Conservation (phyloP, 352 stramenopile species). For the Globisporangium rhizosaccharum region DNA sequence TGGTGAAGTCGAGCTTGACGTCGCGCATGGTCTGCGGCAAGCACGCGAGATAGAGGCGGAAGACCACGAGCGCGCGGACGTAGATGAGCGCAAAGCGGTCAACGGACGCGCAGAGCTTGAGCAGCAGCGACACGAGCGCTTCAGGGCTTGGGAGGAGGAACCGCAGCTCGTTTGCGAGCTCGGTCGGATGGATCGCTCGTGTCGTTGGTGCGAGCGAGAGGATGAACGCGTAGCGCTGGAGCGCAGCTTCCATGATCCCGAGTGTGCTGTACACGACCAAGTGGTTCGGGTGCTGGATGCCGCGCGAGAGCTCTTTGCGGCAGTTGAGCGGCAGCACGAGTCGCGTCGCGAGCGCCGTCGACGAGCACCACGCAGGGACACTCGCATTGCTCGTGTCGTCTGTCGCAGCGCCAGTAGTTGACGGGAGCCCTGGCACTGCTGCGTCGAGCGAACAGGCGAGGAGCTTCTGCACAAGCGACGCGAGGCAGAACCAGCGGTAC, state of each 20-base stretch:
- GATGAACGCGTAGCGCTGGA: conserved; percentile 52
- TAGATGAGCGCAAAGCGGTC: conserved; percentile 54
- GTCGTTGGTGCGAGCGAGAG: conserved; percentile 16
- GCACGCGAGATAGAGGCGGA: conserved; percentile 70
- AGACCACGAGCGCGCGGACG: conserved; percentile 65
- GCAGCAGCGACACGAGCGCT: conserved; percentile 67
- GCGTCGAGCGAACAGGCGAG: conserved; percentile 47
- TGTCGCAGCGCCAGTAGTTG: not conserved
- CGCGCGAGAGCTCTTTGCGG: conserved; percentile 75
- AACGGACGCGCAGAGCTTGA: conserved; percentile 55
- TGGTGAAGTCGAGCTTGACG: conserved; percentile 82
- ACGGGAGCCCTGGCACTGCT: conserved; percentile 19
- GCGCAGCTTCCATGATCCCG: conserved; percentile 51
- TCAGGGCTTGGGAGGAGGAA: conserved; percentile 73
- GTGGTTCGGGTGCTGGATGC: conserved; percentile 70
- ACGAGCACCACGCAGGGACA: conserved; percentile 35
- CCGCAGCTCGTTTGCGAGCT: conserved; percentile 64
- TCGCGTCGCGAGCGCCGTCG: conserved; percentile 42
- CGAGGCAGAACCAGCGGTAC: conserved; percentile 77
- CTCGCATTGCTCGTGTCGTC: not conserved
- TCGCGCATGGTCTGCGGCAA: conserved; percentile 71
- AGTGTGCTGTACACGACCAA: conserved; percentile 74
- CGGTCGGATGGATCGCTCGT: conserved; percentile 7
- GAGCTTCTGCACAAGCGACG: conserved; percentile 64
- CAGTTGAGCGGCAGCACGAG: conserved; percentile 66